phyloP scores from a whole-genome alignment of 1,284 basidiomycete genomes.

The Chalciporus sp. region DNA sequence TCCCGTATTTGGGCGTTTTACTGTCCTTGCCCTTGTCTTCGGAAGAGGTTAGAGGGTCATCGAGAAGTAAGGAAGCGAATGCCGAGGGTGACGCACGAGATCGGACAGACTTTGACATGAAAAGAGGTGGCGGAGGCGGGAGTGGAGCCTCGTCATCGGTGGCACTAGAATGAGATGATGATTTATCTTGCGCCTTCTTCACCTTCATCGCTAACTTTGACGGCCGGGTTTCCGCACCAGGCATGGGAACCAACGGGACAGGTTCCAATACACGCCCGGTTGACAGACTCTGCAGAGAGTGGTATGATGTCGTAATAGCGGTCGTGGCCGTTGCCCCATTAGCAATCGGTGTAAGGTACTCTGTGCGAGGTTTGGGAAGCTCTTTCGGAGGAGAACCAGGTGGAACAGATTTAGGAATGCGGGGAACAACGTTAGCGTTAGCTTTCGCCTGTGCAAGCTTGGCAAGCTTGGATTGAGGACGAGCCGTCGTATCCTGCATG shows the following conservation, averaged over 20 bases:
- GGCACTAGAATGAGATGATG: constrained; percentile 33
- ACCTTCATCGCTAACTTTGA: constrained; percentile 74
- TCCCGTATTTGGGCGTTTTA: constrained; percentile 32
- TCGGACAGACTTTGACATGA: constrained; percentile 50
- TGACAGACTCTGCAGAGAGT: constrained; percentile 56
- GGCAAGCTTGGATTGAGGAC: constrained; percentile 67
- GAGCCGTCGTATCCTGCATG: constrained; percentile 36
- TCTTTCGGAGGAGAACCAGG: constrained; percentile 30
- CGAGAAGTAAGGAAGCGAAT: constrained; percentile 72
- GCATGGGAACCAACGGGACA: constrained; percentile 32
- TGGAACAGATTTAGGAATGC: constrained; percentile 34
- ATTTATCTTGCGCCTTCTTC: constrained; percentile 51
- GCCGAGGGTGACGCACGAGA: constrained; percentile 73
- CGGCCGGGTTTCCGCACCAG: constrained; percentile 39
- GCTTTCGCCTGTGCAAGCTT: constrained; percentile 65
- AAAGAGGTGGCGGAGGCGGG: constrained; percentile 53
- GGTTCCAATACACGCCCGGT: constrained; percentile 25
- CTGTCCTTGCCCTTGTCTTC: constrained; percentile 38
- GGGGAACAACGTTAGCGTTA: constrained; percentile 40
- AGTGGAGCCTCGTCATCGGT: constrained; percentile 42
- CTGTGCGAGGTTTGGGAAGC: constrained; percentile 51
- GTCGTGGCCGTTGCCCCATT: constrained; percentile 77
- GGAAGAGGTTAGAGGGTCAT: constrained; percentile 48
- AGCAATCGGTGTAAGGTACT: constrained; percentile 72
- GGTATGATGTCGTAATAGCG: constrained; percentile 78